These are phyloP conservation scores for Ramularia collo-cygni DNA, from an alignment of 2,329 filamentous ascomycete genomes.

Conservation along the genomic window DNA sequence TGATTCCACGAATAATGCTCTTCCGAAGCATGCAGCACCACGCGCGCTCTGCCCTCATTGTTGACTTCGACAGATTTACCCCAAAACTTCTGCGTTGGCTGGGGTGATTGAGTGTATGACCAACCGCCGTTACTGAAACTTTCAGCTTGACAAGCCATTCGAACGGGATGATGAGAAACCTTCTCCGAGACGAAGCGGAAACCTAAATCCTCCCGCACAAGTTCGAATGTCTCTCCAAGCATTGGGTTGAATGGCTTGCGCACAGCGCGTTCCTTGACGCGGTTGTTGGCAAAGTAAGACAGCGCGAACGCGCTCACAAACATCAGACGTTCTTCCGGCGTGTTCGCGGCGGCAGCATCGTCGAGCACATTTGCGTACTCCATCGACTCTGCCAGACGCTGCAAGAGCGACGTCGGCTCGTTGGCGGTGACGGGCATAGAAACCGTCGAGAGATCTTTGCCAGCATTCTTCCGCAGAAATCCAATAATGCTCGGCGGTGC, in stretches of 20 bases:
- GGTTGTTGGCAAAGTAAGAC: conserved; percentile 71
- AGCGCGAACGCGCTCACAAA: conserved; percentile 87
- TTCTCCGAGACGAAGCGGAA: conserved; percentile 95
- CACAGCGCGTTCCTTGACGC: conserved; percentile 83
- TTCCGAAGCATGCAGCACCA: conserved; percentile 61
- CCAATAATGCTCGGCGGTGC: conserved; percentile 85
- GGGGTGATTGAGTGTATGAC: conserved; percentile 81
- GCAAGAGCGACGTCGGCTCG: conserved; percentile 80
- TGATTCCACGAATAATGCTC: conserved; percentile 85
- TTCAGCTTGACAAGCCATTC: conserved; percentile 90
- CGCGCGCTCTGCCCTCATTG: conserved; percentile 77
- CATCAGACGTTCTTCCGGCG: conserved; percentile 64
- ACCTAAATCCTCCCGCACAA: conserved; percentile 78
- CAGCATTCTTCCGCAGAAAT: conserved; percentile 93
- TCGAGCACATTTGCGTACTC: conserved; percentile 87
- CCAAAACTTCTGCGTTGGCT: conserved; percentile 96
- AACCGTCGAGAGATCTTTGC: conserved; percentile 93
- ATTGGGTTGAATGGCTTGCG: conserved; percentile 97
- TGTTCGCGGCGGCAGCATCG: conserved; percentile 49
- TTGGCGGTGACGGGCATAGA: conserved; percentile 97
- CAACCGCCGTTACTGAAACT: conserved; percentile 54
- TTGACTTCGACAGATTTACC: conserved; percentile 93
- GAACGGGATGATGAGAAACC: conserved; percentile 84
- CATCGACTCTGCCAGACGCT: conserved; percentile 81
- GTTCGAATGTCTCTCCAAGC: conserved; percentile 90